Conservation (phyloP, 1,139 yeast species). For the Suhomyces ambrosiae region DNA sequence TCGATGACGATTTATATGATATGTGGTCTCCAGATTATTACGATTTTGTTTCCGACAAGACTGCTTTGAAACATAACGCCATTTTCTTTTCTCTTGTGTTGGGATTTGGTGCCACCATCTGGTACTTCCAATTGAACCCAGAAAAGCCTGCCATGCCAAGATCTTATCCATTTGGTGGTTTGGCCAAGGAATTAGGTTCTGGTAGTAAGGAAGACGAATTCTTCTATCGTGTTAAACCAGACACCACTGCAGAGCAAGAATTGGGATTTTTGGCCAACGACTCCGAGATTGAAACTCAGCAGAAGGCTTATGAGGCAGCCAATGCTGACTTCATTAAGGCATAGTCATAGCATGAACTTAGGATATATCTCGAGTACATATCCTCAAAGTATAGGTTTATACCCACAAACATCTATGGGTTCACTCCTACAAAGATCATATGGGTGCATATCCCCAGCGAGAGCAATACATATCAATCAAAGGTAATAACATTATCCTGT, state of each 20-base stretch:
- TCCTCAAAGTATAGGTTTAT: no score
- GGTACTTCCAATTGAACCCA: conserved; percentile 64
- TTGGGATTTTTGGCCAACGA: conserved; percentile 43
- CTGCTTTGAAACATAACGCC: conserved; percentile 58
- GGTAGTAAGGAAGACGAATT: conserved; percentile 48
- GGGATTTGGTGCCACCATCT: conserved; percentile 56
- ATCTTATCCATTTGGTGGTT: conserved; percentile 73
- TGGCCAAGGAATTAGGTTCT: conserved; percentile 74
- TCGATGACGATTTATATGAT: conserved; percentile 72
- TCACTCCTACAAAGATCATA: no score
- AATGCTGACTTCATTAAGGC: conserved; percentile 43
- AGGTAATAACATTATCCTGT: no score
- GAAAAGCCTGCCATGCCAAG: conserved; percentile 79
- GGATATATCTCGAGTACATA: not conserved
- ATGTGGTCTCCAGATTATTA: conserved; percentile 87
- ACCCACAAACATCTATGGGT: not conserved
- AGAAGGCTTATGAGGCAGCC: conserved; percentile 36
- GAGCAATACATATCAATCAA: no score
- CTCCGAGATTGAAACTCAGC: conserved; percentile 29
- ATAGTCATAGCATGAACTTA: conserved; percentile 14
- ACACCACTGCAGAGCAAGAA: conserved; percentile 41
- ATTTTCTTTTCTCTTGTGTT: conserved; percentile 59
- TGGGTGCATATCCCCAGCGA: no score
- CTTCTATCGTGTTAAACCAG: conserved; percentile 48
- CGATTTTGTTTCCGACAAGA: conserved; percentile 58